Base-by-base conservation (phyloP, 139 green algal genomes). In the Monoraphidium neglectum region DNA sequence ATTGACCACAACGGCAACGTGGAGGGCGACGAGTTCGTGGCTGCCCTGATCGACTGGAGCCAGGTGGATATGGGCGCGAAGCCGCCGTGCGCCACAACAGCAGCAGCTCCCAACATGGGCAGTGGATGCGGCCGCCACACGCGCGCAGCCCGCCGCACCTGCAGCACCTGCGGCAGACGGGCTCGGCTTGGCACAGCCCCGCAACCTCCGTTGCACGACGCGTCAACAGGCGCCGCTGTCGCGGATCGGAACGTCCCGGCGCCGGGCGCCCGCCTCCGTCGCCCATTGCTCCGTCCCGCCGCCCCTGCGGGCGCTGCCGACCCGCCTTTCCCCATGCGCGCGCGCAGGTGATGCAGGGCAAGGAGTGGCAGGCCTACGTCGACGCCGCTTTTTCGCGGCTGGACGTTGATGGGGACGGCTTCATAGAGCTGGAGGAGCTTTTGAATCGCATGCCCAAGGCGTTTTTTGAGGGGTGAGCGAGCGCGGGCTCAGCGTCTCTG, bases 21-120 rank as follows among this genome's bases (percentile, higher is more conserved):
- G 2, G 80, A 89, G 26, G 82, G 92, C 26, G 79, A 83, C 24
- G 94, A 98, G 89, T 95, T 98, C 82, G 79, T 95, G 63, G 86
- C 94, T 24, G 92, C 88, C 18, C 84, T 97, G 32, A 76, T 96
- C 10, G 92, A 97, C 82, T 98, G 93, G 93, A 76, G 65, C 26
- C 37, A 59, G 54, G 73, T 72, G 51, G 4, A 38, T 1, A 57
- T 35, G 43, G 56, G 56, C 56, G n/a, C 43, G 43, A n/a, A n/a
- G n/a, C 16, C 49, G 49, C 15, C 16, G 49, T n/a, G 49, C 16
- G 49, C 49, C 16, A 18, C 49, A 59, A 59, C 49, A 18, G 49
- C 49, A 18, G 49, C 49, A 18, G 49, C 49, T 59, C 49, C 15
- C 15, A 15, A 59, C 16, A 18, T 59, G 49, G 49, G 16, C n/a